Conservation (phyloP, 2,329 filamentous ascomycete genomes). For the Colletotrichum cereale region DNA sequence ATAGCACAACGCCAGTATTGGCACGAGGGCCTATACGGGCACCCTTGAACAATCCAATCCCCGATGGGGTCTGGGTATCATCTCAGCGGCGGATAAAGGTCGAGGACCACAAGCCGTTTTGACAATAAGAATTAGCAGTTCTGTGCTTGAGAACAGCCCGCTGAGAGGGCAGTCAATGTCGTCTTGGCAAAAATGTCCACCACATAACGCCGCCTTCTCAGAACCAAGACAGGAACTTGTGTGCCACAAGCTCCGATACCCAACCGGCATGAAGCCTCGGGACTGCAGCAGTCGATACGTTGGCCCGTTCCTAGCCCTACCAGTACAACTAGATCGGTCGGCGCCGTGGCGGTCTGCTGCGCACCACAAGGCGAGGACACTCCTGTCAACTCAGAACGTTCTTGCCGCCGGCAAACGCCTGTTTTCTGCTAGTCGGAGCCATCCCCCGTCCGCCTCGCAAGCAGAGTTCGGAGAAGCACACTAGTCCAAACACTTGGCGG, state of each 20-base stretch:
- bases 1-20: slow-evolving; percentile 7
- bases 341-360: neutral
- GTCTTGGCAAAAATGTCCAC: neutral
- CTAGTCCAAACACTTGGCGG: neutral
- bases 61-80: slow-evolving; percentile 19
- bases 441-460: slow-evolving; percentile 2
- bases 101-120: neutral
- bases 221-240: neutral
- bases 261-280: slow-evolving; percentile 18
- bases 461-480: neutral
- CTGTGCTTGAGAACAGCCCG: neutral
- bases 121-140: neutral
- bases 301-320: slow-evolving; percentile 26
- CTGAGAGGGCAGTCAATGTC: neutral
- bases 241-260: neutral
- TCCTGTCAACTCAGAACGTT: slow-evolving; percentile 24
- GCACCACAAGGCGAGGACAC: slow-evolving; percentile 8
- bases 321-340: slow-evolving; percentile 11
- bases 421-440: slow-evolving; percentile 5
- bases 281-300: slow-evolving; percentile 37
- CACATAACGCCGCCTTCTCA: neutral
- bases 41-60: neutral
- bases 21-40: slow-evolving; percentile 4
- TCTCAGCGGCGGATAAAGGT: slow-evolving; percentile 10
- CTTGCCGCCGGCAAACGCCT: slow-evolving; percentile 20